These are phyloP conservation scores for Aspergillus incahuasiensis DNA, from an alignment of 495 filamentous ascomycete species.

Conservation along the genomic window DNA sequence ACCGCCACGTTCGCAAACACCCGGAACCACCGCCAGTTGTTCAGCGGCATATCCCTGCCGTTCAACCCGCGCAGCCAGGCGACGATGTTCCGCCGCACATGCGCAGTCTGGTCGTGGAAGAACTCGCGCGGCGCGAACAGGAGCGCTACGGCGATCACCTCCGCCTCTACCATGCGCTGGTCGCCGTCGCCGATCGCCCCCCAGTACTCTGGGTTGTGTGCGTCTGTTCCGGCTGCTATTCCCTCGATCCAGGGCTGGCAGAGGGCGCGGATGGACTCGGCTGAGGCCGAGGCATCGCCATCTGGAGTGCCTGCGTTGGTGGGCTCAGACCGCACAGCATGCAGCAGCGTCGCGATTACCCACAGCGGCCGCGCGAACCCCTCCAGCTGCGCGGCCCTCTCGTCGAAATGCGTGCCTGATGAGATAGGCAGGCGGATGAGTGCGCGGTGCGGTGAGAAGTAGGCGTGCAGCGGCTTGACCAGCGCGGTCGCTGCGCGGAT, in stretches of 20 bases:
- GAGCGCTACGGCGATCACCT: slow-evolving; percentile 1
- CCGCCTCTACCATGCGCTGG: slow-evolving; percentile 9
- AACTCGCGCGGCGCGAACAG: slow-evolving; percentile 1
- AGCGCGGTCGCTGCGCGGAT: slow-evolving; percentile 3
- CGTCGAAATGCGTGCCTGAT: slow-evolving; percentile 7
- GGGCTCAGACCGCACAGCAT: neutral
- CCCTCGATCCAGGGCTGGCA: slow-evolving; percentile 4
- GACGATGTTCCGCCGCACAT: neutral
- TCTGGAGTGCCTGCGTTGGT: neutral
- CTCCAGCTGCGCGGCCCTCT: neutral
- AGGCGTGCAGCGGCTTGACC: neutral
- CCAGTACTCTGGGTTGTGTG: slow-evolving; percentile 3
- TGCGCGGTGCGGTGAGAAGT: neutral
- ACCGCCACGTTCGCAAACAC: slow-evolving; percentile 7
- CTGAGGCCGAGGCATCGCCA: too few relatives aligned
- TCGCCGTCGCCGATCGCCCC: neutral
- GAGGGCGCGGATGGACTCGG: neutral
- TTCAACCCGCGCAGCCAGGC: slow-evolving; percentile 8
- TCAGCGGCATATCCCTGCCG: slow-evolving; percentile 5
- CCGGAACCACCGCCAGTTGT: slow-evolving; percentile 10
- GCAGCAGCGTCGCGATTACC: neutral
- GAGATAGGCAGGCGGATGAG: neutral
- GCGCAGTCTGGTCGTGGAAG: neutral
- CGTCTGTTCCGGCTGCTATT: neutral
- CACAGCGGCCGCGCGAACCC: slow-evolving; percentile 6